Percentiles rank a stretch among this genome's conserved stretches.
These are phyloP conservation scores for Mrakia frigida DNA, from an alignment of 768 basidiomycete genomes.

Conservation along the genomic window DNA sequence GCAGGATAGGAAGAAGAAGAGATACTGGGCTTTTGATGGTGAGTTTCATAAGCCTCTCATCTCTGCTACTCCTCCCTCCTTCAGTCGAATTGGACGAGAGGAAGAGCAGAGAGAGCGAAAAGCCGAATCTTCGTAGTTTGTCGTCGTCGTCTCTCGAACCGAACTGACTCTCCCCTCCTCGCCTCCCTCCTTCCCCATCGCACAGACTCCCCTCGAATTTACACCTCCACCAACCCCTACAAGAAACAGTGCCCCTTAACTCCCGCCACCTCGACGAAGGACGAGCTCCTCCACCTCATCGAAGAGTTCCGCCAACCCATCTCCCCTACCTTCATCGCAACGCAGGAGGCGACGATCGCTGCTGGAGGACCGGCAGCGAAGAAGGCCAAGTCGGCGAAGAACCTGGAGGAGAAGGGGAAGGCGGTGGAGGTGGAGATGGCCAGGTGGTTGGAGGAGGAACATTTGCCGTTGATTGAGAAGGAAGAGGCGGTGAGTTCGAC, in stretches of 20 bases:
- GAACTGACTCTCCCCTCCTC: not conserved
- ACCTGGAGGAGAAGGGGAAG: constrained; percentile 52
- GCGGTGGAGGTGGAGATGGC: constrained; percentile 59
- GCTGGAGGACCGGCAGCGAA: constrained; percentile 43
- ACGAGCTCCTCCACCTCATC: constrained; percentile 65
- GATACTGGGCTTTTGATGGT: constrained; percentile 87
- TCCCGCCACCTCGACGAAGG: constrained; percentile 62
- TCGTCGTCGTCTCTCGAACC: not conserved
- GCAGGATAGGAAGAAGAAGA: constrained; percentile 67
- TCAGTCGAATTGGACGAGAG: not conserved
- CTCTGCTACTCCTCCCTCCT: not conserved
- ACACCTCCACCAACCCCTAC: constrained; percentile 83
- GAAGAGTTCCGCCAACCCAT: constrained; percentile 55
- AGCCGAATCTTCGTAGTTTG: too few species aligned
- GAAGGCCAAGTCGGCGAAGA: constrained; percentile 51
- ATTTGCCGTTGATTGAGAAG: constrained; percentile 56
- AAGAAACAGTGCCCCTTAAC: constrained; percentile 75
- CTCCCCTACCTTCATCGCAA: constrained; percentile 45
- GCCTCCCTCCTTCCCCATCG: constrained; percentile 43
- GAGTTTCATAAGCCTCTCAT: too few species aligned
- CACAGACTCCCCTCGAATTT: constrained; percentile 77
- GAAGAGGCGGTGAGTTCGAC: constrained; percentile 62
- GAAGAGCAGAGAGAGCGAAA: too few species aligned
- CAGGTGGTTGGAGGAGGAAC: constrained; percentile 59
- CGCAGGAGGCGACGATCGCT: not conserved